These are phyloP conservation scores for Botrytis fabae DNA, from an alignment of 2,329 filamentous ascomycete genomes.

Conservation along the genomic window DNA sequence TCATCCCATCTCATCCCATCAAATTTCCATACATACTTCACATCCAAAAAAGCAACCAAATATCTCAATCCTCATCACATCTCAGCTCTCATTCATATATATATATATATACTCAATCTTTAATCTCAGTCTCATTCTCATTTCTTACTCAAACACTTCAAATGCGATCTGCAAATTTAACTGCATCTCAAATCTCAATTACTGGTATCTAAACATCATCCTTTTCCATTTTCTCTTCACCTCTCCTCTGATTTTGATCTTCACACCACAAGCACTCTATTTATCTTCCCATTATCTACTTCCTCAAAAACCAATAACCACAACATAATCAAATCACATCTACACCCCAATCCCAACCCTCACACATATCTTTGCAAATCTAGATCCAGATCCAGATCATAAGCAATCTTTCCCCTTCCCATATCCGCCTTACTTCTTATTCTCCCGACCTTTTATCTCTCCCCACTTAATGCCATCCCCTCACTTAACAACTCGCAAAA, in stretches of 20 bases:
- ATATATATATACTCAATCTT: background rate
- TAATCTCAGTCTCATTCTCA: background rate
- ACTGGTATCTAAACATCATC: conserved; percentile 11
- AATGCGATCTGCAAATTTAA: background rate
- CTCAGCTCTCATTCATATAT: background rate
- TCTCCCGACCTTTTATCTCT: background rate
- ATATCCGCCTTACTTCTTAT: background rate
- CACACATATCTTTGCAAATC: background rate
- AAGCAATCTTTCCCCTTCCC: background rate
- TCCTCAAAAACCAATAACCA: background rate
- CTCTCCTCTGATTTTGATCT: background rate
- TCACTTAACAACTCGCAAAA: background rate
- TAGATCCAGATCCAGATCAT: background rate
- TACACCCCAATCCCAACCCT: background rate
- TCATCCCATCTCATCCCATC: too few species aligned
- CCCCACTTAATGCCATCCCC: background rate
- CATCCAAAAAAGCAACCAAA: too few species aligned
- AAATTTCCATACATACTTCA: too few species aligned
- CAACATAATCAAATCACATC: background rate
- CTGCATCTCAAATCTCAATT: background rate
- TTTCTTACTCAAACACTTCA: background rate
- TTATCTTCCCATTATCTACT: background rate
- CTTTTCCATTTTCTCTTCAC: background rate
- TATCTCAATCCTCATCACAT: background rate
- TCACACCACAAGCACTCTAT: background rate